Evolutionary conservation across 192 early-diverging fungal genomes (phyloP), one percentile per base, ranked within the genome.

Genomic region (Polychytrium aggregatum): DNA sequence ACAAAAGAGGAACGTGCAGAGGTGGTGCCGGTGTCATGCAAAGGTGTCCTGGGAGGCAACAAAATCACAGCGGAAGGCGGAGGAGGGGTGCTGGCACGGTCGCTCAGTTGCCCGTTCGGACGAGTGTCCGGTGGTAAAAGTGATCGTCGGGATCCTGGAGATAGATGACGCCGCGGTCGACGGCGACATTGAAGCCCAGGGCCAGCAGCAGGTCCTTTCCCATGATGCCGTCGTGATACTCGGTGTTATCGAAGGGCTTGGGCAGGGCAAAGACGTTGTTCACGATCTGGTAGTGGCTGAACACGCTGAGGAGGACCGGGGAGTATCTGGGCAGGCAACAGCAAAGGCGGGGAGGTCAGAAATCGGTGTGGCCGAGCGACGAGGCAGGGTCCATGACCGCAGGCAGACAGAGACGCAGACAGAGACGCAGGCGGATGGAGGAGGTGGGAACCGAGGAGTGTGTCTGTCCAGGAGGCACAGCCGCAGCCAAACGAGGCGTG

Each of bases 111-210:
- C n/a, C n/a, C n/a, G n/a, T n/a, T n/a, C n/a, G n/a, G n/a, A n/a
- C n/a, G n/a, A n/a, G n/a, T n/a, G n/a, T n/a, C n/a, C n/a, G n/a
- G n/a, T n/a, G n/a, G n/a, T n/a, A n/a, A n/a, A n/a, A n/a, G n/a
- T n/a, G n/a, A n/a, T n/a, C 45, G n/a, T 60, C 51, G 4, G 52
- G 52, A 16, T 54, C 46, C 30, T 46, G 25, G 18, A 60, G 45
- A 20, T 41, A 56, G 16, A 60, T 41, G 52, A 60, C 56, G n/a
- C 58, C 58, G 16, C 52, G 20, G 41, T 60, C 58, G 37, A 60
- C 38, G 18, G 47, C 51, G 20, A 60, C 52, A 24, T 16, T 48
- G 43, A 60, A 17, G 25, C 58, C 58, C 0, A 60, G 46, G 34
- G 50, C 29, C 9, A 37, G 24, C 7, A 60, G 26, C 8, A 31